These are phyloP conservation scores for Madurella mycetomatis DNA, from an alignment of 2,329 filamentous ascomycete genomes.

Conservation along the genomic window DNA sequence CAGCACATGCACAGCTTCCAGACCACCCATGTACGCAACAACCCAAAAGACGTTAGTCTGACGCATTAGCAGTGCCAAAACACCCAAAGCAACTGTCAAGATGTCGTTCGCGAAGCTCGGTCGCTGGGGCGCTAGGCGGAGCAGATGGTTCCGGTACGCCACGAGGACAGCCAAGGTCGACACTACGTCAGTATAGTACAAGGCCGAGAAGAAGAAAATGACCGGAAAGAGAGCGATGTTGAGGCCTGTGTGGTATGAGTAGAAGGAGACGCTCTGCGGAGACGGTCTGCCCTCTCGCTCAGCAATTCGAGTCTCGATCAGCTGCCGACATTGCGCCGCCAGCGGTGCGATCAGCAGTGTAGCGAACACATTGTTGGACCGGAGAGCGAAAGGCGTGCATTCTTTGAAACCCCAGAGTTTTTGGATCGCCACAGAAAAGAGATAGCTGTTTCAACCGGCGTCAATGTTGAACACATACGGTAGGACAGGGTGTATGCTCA, in stretches of 20 bases:
- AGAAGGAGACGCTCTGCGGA: conserved; percentile 29
- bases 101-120: conserved; percentile 40
- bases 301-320: conserved; percentile 44
- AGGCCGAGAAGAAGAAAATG: conserved; percentile 89
- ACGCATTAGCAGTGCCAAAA: conserved; percentile 68
- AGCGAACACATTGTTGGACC: conserved; percentile 46
- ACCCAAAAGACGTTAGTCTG: conserved; percentile 99
- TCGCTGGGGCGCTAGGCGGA: conserved; percentile 34
- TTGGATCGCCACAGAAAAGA: conserved; percentile 41
- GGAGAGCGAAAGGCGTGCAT: conserved; percentile 42
- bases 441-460: conserved; percentile 37
- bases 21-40: conserved; percentile 66
- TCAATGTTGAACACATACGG: conserved; percentile 24
- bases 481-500: conserved; percentile 39
- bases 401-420: conserved; percentile 28
- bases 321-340: conserved; percentile 48
- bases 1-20: conserved; percentile 51
- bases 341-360: conserved; percentile 41
- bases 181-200: conserved; percentile 92
- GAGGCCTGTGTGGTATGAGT: conserved; percentile 58
- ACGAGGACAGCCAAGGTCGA: conserved; percentile 72
- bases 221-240: conserved; percentile 85
- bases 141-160: conserved; percentile 57
- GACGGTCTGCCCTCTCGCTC: conserved; percentile 21
- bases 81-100: conserved; percentile 50